Evolutionary conservation across 108 stramenopile genomes (phyloP).

Genomic region (Conticribra weissflogii): DNA sequence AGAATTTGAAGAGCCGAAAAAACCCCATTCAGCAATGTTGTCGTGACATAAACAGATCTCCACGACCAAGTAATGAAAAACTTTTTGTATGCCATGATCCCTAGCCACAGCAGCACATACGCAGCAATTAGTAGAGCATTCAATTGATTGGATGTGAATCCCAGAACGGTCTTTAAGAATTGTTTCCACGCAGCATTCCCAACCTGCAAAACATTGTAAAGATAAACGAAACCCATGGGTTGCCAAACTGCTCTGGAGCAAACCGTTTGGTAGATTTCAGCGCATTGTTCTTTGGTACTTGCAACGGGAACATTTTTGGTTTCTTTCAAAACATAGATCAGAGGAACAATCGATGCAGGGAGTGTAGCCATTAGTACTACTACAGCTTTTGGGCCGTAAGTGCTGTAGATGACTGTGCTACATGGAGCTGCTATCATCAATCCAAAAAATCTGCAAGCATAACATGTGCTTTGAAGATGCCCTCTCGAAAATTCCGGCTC

Average conservation of each 20-base stretch:
- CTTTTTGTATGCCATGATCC: slow-evolving; percentile 82
- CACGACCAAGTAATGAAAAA: slow-evolving; percentile 83
- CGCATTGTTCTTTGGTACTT: slow-evolving; percentile 71
- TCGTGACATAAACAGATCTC: slow-evolving; percentile 77
- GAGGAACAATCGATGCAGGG: slow-evolving; percentile 65
- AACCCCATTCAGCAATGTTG: slow-evolving; percentile 77
- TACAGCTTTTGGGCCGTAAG: slow-evolving; percentile 57
- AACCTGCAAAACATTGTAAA: slow-evolving; percentile 88
- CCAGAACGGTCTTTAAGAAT: slow-evolving; percentile 67
- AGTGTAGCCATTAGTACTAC: slow-evolving; percentile 65
- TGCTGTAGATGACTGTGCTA: slow-evolving; percentile 64
- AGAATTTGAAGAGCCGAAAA: slow-evolving; percentile 76
- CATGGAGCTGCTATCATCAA: slow-evolving; percentile 82
- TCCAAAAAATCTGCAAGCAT: slow-evolving; percentile 84
- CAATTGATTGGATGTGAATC: slow-evolving; percentile 74
- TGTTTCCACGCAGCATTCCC: slow-evolving; percentile 87
- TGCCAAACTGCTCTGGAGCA: slow-evolving; percentile 88
- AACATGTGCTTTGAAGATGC: slow-evolving; percentile 77
- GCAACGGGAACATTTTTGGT: slow-evolving; percentile 52
- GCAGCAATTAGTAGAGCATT: slow-evolving; percentile 73
- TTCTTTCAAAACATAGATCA: slow-evolving; percentile 69
- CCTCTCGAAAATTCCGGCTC: slow-evolving; percentile 75
- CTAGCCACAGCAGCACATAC: slow-evolving; percentile 75
- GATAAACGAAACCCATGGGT: slow-evolving; percentile 86
- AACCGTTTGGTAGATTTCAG: slow-evolving; percentile 85